A percentile compares a stretch with the other conserved stretches of the same genome.
phyloP scores from a whole-genome alignment of 441 rosid genomes.

The Capsella rubella region DNA sequence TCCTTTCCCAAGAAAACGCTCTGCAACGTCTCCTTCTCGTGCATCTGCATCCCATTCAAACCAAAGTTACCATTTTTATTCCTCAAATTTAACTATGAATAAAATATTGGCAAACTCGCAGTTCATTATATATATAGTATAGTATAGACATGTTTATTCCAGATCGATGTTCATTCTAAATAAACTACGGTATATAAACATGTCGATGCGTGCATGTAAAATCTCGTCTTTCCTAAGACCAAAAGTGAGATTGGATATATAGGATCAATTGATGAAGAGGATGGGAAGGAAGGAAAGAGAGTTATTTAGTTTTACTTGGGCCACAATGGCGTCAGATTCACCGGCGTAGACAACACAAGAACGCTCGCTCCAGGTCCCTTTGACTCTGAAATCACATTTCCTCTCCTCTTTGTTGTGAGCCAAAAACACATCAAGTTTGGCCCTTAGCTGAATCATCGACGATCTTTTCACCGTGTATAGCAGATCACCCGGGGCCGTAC shows the following conservation, averaged over 20 bases:
- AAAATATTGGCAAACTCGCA: too few species aligned
- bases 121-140: too few species aligned
- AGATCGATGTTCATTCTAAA: too few species aligned
- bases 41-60: conserved; percentile 52
- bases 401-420: conserved; percentile 45
- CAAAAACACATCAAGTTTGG: conserved; percentile 55
- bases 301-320: conserved; percentile 49
- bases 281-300: too few species aligned
- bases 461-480: conserved; percentile 55
- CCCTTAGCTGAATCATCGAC: conserved; percentile 48
- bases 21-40: conserved; percentile 49
- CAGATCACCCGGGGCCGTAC: conserved; percentile 47
- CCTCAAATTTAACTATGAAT: too few species aligned
- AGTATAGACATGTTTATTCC: too few species aligned
- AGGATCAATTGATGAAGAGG: too few species aligned
- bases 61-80: too few species aligned
- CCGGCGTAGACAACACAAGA: conserved; percentile 53
- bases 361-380: conserved; percentile 48
- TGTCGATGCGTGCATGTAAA: too few species aligned
- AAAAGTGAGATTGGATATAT: too few species aligned
- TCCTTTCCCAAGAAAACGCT: conserved; percentile 56
- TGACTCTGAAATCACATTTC: conserved; percentile 52
- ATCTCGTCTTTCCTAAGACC: too few species aligned
- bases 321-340: conserved; percentile 49
- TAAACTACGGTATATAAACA: too few species aligned